phyloP scores from a whole-genome alignment of 768 basidiomycete species.

The Neoboletus subvelutipes region DNA sequence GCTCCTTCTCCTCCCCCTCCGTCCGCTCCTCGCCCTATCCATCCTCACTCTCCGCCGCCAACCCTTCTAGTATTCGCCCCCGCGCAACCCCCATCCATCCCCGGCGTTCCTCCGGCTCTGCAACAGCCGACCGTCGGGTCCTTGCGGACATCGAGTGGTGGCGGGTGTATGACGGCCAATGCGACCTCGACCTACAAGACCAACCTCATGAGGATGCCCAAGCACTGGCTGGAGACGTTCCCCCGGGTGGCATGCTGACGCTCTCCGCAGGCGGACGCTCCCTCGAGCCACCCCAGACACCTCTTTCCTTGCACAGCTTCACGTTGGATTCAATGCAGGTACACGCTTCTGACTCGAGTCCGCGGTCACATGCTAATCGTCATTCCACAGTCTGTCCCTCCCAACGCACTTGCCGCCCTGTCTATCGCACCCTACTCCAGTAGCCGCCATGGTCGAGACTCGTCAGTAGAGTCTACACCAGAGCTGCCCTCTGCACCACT shows the following conservation, averaged over 20 bases:
- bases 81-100: slow-evolving; percentile 38
- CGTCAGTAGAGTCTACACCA: slow-evolving; percentile 57
- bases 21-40: slow-evolving; percentile 72
- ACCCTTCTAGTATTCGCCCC: slow-evolving; percentile 37
- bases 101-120: slow-evolving; percentile 69
- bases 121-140: slow-evolving; percentile 63
- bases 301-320: slow-evolving; percentile 28
- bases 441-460: slow-evolving; percentile 41
- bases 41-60: slow-evolving; percentile 36
- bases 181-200: slow-evolving; percentile 34
- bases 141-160: slow-evolving; percentile 90
- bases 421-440: slow-evolving; percentile 54
- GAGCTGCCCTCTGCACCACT: slow-evolving; percentile 41
- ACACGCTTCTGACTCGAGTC: not conserved
- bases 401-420: slow-evolving; percentile 52
- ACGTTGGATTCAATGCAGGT: slow-evolving; percentile 30
- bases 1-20: slow-evolving; percentile 66
- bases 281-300: slow-evolving; percentile 38
- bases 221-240: slow-evolving; percentile 10
- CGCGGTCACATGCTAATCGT: slow-evolving; percentile 22
- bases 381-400: slow-evolving; percentile 32
- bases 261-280: slow-evolving; percentile 39
- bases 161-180: slow-evolving; percentile 74
- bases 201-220: slow-evolving; percentile 25
- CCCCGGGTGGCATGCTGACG: slow-evolving; percentile 29